Conservation (phyloP, 2,329 filamentous ascomycete species). For the Neonectria punicea region DNA sequence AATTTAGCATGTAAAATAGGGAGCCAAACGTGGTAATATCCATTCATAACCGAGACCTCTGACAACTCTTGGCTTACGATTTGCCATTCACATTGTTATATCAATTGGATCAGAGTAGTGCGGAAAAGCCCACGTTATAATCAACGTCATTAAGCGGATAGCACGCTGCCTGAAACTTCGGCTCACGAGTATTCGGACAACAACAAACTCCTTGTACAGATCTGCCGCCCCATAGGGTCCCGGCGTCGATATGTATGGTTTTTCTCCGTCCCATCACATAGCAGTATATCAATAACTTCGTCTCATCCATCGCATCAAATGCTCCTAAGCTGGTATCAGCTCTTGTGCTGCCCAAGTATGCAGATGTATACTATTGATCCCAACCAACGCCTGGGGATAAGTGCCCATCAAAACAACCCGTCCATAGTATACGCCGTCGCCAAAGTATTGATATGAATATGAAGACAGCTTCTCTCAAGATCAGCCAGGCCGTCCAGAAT, state of each 20-base stretch:
- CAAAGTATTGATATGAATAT: slow-evolving; percentile 44
- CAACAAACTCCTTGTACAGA: slow-evolving; percentile 37
- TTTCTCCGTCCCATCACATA: slow-evolving; percentile 30
- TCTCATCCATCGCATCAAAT: slow-evolving; percentile 27
- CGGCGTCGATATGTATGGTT: slow-evolving; percentile 32
- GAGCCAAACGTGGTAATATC: background rate
- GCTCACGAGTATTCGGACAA: slow-evolving; percentile 24
- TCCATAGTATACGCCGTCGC: slow-evolving; percentile 40
- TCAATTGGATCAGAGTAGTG: background rate
- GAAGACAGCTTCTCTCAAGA: slow-evolving; percentile 36
- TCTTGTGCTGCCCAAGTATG: slow-evolving; percentile 36
- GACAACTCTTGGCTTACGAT: background rate
- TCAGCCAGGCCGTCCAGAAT: slow-evolving; percentile 24
- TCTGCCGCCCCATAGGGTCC: slow-evolving; percentile 33
- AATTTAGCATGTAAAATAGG: no score
- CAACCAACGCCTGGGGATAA: slow-evolving; percentile 31
- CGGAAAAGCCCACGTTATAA: slow-evolving; percentile 31
- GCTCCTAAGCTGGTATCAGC: slow-evolving; percentile 35
- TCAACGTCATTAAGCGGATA: slow-evolving; percentile 40
- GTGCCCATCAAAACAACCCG: slow-evolving; percentile 33
- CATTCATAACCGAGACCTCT: background rate
- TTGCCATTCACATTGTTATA: background rate
- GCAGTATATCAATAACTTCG: slow-evolving; percentile 32
- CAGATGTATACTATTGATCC: slow-evolving; percentile 35
- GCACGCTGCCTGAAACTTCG: slow-evolving; percentile 29